Percentiles rank a stretch among this genome's conserved stretches.
phyloP scores from a whole-genome alignment of 352 stramenopile genomes.

The Blastocystis hominis region DNA sequence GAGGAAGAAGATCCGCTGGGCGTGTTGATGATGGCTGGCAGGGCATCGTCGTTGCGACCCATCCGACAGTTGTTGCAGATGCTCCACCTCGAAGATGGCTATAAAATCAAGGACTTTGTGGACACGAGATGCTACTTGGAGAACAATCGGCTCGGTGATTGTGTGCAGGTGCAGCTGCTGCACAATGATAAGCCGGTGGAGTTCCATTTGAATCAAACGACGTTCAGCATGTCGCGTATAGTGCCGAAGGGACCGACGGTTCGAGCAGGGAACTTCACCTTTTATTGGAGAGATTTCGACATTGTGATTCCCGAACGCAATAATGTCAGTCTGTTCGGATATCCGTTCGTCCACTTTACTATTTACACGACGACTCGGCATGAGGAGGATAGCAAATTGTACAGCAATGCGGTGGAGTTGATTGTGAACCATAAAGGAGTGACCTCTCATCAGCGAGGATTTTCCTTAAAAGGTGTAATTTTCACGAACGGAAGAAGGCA shows the following conservation, averaged over 20 bases:
- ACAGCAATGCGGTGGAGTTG: slow-evolving; percentile 27
- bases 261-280: neutral
- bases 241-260: neutral
- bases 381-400: neutral
- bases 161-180: neutral
- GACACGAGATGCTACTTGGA: neutral
- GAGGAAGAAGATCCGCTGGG: neutral
- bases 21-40: neutral
- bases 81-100: neutral
- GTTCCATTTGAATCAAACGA: neutral
- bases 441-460: neutral
- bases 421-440: neutral
- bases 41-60: neutral
- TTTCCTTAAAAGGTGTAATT: neutral
- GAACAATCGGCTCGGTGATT: neutral
- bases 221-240: neutral
- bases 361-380: neutral
- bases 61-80: neutral
- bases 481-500: neutral
- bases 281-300: neutral
- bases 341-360: neutral
- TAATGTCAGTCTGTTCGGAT: neutral
- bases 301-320: neutral
- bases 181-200: neutral
- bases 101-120: neutral